These are phyloP conservation scores for Viridothelium virens DNA, from an alignment of 495 filamentous ascomycete species.

Conservation along the genomic window DNA sequence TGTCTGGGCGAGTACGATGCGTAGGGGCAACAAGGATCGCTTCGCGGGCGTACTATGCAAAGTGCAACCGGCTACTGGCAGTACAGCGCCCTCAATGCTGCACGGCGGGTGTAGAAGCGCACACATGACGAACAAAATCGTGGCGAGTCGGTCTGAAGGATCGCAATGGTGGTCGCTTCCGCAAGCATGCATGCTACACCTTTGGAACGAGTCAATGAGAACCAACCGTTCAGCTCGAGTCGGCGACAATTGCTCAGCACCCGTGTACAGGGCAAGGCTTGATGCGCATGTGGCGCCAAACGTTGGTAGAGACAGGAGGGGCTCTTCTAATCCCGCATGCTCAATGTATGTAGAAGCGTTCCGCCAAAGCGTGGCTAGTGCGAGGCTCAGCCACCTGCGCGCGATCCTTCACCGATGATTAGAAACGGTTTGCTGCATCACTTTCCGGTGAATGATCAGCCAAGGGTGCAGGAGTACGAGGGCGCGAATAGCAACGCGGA, in stretches of 20 bases:
- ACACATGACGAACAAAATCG: neutral
- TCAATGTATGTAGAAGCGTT: neutral
- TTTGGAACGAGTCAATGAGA: neutral
- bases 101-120: constrained; percentile 10
- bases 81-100: constrained; percentile 5
- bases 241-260: neutral
- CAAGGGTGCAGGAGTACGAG: neutral
- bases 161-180: neutral
- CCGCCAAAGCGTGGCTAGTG: constrained; percentile 2
- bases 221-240: constrained; percentile 2
- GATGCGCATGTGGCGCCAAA: neutral
- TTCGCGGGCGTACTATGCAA: neutral
- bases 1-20: neutral
- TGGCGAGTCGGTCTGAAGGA: neutral
- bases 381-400: constrained; percentile 6
- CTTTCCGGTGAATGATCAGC: constrained; percentile 6
- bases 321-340: neutral
- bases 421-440: neutral
- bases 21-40: neutral
- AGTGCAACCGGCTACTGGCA: neutral
- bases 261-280: neutral
- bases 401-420: constrained; percentile 1
- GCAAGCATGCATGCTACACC: neutral
- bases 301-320: neutral
- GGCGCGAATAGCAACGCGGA: neutral